Conservation (phyloP, 768 basidiomycete species). For the Pleurotus tuber-regium region DNA sequence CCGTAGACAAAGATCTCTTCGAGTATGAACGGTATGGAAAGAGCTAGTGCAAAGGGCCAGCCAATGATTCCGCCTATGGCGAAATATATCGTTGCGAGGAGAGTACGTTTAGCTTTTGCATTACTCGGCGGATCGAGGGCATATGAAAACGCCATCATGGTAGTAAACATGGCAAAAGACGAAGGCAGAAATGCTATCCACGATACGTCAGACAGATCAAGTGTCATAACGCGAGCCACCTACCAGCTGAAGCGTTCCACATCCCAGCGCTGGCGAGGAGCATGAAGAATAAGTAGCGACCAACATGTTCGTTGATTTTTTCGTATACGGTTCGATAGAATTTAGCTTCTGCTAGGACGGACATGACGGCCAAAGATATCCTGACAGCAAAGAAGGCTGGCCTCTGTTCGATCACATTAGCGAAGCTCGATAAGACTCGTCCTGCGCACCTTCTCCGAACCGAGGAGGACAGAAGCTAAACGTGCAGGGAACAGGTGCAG, state of each 20-base stretch:
- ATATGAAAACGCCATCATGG: constrained; percentile 74
- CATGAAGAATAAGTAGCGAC: constrained; percentile 91
- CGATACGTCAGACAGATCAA: constrained; percentile 11
- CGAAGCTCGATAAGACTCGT: not conserved
- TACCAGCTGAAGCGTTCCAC: constrained; percentile 90
- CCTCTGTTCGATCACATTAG: constrained; percentile 49
- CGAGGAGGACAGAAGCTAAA: constrained; percentile 47
- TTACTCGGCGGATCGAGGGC: constrained; percentile 57
- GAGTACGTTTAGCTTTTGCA: constrained; percentile 51
- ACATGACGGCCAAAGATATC: constrained; percentile 71
- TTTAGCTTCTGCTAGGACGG: constrained; percentile 72
- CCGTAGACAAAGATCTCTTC: constrained; percentile 86
- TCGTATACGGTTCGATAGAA: constrained; percentile 82
- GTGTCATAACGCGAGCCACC: constrained; percentile 19
- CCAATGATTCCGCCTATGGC: constrained; percentile 86
- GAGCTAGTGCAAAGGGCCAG: constrained; percentile 93
- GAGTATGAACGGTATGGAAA: constrained; percentile 84
- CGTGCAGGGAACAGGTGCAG: constrained; percentile 72
- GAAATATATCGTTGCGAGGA: constrained; percentile 66
- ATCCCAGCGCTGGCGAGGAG: constrained; percentile 86
- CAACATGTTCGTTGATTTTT: constrained; percentile 84
- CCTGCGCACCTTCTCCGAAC: constrained; percentile 67
- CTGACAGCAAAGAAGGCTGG: constrained; percentile 88
- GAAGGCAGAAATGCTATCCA: constrained; percentile 86
- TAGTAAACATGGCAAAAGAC: constrained; percentile 91